These are phyloP conservation scores for Apophysomyces variabilis DNA, from an alignment of 371 early-diverging fungal genomes.

Conservation along the genomic window DNA sequence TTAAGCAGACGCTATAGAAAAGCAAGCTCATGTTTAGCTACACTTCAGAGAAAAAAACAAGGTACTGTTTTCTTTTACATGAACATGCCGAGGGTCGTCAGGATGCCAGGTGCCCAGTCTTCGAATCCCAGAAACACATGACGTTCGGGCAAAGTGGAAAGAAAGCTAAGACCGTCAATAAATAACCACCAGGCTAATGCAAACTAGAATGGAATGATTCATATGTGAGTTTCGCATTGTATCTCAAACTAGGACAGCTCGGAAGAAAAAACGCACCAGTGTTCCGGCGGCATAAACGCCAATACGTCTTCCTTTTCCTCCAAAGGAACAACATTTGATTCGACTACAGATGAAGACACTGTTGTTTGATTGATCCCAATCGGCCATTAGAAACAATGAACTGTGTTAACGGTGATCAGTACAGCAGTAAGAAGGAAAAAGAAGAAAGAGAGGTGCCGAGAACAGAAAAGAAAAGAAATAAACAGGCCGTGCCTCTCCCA, in stretches of 20 bases:
- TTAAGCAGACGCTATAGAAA: slow-evolving; percentile 42
- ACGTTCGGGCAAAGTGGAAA: slow-evolving; percentile 31
- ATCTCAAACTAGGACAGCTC: too few relatives aligned
- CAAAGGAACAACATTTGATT: slow-evolving; percentile 29
- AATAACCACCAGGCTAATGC: slow-evolving; percentile 87
- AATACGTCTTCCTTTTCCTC: slow-evolving; percentile 45
- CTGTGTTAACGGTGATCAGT: neutral
- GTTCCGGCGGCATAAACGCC: slow-evolving; percentile 58
- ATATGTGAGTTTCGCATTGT: neutral
- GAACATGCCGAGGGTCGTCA: slow-evolving; percentile 74
- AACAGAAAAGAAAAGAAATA: neutral
- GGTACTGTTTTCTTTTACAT: slow-evolving; percentile 45
- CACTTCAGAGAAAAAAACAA: neutral
- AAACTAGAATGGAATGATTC: slow-evolving; percentile 49
- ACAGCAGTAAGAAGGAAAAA: too few relatives aligned
- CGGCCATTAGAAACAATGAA: neutral
- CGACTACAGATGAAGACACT: slow-evolving; percentile 31
- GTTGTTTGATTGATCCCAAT: neutral
- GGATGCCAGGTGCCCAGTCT: slow-evolving; percentile 79
- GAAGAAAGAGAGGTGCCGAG: neutral
- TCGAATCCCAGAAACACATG: slow-evolving; percentile 65
- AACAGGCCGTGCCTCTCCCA: too few relatives aligned
- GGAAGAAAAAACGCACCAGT: slow-evolving; percentile 29
- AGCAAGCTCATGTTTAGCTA: neutral
- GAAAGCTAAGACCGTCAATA: slow-evolving; percentile 64